phyloP scores from a whole-genome alignment of 768 basidiomycete species.

The Russula vinacea region DNA sequence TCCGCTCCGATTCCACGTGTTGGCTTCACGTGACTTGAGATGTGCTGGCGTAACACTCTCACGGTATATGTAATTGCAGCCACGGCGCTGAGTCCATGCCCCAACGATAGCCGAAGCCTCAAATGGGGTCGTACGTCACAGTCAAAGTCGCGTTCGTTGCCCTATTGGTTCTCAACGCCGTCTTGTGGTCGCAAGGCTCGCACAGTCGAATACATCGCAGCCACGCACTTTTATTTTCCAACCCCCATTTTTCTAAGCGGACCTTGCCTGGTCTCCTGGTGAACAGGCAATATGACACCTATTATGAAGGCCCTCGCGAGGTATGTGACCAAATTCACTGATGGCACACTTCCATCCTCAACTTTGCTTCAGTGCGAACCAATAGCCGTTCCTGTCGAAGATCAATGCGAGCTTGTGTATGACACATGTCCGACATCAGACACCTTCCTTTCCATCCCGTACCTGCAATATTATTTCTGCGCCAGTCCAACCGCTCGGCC shows the following conservation, averaged over 20 bases:
- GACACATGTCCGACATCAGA: slow-evolving; percentile 53
- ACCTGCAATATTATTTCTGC: slow-evolving; percentile 72
- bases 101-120: slow-evolving; percentile 3
- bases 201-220: slow-evolving; percentile 31
- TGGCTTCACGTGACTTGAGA: not conserved
- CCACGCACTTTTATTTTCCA: not conserved
- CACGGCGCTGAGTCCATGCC: not conserved
- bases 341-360: not conserved
- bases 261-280: slow-evolving; percentile 10
- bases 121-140: slow-evolving; percentile 40
- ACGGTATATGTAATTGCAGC: not conserved
- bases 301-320: slow-evolving; percentile 5
- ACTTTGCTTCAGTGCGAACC: slow-evolving; percentile 57
- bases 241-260: slow-evolving; percentile 5
- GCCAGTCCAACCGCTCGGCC: slow-evolving; percentile 53
- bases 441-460: slow-evolving; percentile 69
- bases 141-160: slow-evolving; percentile 52
- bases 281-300: not conserved
- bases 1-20: too few relatives aligned
- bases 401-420: slow-evolving; percentile 66
- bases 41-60: slow-evolving; percentile 4
- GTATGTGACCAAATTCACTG: slow-evolving; percentile 21
- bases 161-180: slow-evolving; percentile 52
- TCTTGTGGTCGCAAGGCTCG: slow-evolving; percentile 58
- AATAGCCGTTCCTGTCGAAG: slow-evolving; percentile 46